A percentile compares a stretch with the other conserved stretches of the same genome.
Conservation (phyloP, 768 basidiomycete genomes). For the Kwoniella heveanensis region DNA sequence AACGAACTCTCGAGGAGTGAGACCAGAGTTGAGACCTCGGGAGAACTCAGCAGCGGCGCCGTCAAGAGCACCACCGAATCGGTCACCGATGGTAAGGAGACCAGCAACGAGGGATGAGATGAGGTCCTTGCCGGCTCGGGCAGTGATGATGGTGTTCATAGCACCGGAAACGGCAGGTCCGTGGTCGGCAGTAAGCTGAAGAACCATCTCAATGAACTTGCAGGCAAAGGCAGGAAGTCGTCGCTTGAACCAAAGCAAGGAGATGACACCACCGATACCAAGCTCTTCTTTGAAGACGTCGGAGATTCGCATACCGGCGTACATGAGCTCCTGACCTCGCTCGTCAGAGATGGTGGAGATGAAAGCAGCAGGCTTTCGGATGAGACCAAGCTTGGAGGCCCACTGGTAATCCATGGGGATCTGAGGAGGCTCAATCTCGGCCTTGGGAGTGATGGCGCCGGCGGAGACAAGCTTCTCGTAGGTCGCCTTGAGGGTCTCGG, state of each 20-base stretch:
- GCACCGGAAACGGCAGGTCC: constrained; percentile 97
- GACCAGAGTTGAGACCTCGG: constrained; percentile 80
- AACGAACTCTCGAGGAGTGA: constrained; percentile 98
- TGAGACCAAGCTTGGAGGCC: constrained; percentile 97
- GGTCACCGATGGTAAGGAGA: constrained; percentile 94
- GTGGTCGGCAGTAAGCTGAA: constrained; percentile 98
- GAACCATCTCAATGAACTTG: constrained; percentile 99
- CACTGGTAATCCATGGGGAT: constrained; percentile 99
- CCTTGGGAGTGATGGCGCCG: constrained; percentile 69
- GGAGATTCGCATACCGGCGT: constrained; percentile 98
- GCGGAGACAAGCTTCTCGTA: constrained; percentile 76
- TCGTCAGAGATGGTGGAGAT: constrained; percentile 99
- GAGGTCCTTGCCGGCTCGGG: constrained; percentile 98
- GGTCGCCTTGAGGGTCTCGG: constrained; percentile 76
- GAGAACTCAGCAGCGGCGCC: constrained; percentile 97
- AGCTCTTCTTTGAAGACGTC: constrained; percentile 97
- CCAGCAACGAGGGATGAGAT: constrained; percentile 95
- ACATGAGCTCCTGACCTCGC: constrained; percentile 96
- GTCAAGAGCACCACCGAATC: constrained; percentile 97
- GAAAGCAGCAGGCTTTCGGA: constrained; percentile 95
- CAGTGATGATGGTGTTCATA: constrained; percentile 99
- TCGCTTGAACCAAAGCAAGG: constrained; percentile 96
- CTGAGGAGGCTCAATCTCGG: constrained; percentile 84
- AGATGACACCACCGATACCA: constrained; percentile 94
- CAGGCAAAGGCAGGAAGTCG: constrained; percentile 86